Percentiles rank a stretch among this genome's conserved stretches.
These are phyloP conservation scores for Balakata baccata DNA, from an alignment of 345 rosid species.

Conservation along the genomic window DNA sequence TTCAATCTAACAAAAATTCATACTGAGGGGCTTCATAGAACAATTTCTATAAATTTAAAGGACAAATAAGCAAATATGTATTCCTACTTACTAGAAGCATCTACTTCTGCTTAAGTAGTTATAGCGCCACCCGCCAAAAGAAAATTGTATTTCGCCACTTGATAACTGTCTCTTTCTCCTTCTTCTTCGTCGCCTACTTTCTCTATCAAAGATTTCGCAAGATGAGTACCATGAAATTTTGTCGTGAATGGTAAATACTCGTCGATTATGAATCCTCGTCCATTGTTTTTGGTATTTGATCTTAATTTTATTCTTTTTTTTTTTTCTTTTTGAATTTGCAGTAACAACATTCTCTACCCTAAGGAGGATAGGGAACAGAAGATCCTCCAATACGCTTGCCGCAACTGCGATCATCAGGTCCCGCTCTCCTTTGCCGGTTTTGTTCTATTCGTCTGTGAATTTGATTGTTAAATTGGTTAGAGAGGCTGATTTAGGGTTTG, in stretches of 20 bases:
- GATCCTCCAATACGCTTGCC: slow-evolving; percentile 72
- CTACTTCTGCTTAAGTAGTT: too few species aligned
- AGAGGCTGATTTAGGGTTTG: background rate
- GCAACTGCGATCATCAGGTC: slow-evolving; percentile 85
- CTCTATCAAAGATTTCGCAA: slow-evolving; percentile 11
- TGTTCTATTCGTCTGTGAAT: background rate
- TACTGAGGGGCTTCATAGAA: too few species aligned
- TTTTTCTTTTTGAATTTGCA: slow-evolving; percentile 20
- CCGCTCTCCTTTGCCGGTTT: background rate
- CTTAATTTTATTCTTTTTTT: background rate
- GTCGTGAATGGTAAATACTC: slow-evolving; percentile 67
- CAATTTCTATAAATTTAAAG: too few species aligned
- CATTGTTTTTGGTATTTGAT: background rate
- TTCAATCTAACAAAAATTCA: too few species aligned
- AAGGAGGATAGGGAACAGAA: slow-evolving; percentile 62
- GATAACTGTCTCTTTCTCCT: background rate
- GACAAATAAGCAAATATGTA: too few species aligned
- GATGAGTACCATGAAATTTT: slow-evolving; percentile 89
- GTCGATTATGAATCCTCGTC: background rate
- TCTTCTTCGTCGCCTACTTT: background rate
- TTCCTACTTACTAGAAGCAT: too few species aligned
- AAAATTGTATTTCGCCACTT: background rate
- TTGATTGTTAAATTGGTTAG: background rate
- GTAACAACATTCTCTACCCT: slow-evolving; percentile 77
- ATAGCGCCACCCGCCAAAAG: slow-evolving; percentile 23